Evolutionary conservation across 148 eudicot genomes (phyloP).

Genomic region (Polygonum maritimum): DNA sequence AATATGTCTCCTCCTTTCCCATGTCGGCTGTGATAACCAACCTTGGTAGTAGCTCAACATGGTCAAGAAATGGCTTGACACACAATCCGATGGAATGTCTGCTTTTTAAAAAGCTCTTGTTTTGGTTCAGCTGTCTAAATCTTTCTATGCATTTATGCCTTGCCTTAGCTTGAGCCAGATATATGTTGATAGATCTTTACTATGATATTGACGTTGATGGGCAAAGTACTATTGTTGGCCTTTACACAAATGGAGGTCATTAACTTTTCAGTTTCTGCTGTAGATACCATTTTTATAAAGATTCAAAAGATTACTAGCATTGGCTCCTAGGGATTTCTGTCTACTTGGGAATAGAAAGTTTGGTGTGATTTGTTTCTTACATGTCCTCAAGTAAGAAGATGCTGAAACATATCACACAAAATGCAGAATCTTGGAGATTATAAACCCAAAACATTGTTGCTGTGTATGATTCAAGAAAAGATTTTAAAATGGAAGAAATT

Average conservation of each 20-base stretch:
- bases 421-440: slow-evolving; percentile 24
- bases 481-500: too few species aligned
- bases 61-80: slow-evolving; percentile 93
- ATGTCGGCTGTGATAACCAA: slow-evolving; percentile 81
- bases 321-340: slow-evolving; percentile 89
- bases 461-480: too few species aligned
- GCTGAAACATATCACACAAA: background rate
- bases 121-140: background rate
- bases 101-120: slow-evolving; percentile 65
- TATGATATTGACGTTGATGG: background rate
- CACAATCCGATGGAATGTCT: slow-evolving; percentile 58
- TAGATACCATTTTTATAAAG: slow-evolving; percentile 85
- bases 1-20: slow-evolving; percentile 12
- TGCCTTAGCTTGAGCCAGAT: background rate
- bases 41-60: slow-evolving; percentile 43
- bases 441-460: too few species aligned
- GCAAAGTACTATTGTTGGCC: background rate
- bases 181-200: background rate
- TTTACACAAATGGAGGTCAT: background rate
- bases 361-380: background rate
- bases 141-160: background rate
- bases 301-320: slow-evolving; percentile 95
- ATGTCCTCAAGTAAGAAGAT: background rate
- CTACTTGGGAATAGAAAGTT: slow-evolving; percentile 48
- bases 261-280: background rate